Conservation (phyloP, 208 protist genomes). For the Angomonas deanei region DNA sequence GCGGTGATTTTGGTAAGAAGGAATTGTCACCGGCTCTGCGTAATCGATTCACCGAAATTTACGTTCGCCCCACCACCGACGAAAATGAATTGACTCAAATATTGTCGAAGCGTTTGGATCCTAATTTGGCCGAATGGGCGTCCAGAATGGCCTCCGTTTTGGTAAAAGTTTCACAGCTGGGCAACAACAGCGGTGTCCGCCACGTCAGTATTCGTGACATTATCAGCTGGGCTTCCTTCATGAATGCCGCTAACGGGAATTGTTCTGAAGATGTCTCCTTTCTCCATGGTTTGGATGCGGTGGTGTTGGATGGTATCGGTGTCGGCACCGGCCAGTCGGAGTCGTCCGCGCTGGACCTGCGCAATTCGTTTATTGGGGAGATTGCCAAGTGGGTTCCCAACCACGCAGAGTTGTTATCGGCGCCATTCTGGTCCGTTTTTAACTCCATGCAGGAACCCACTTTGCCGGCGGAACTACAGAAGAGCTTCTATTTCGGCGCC, state of each 20-base stretch:
- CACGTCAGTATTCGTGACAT: conserved; percentile 95
- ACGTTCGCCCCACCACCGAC: conserved; percentile 92
- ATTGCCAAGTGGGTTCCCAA: conserved; percentile 3
- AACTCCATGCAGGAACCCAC: conserved; percentile 68
- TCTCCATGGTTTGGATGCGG: conserved; percentile 94
- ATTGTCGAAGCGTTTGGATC: conserved; percentile 71
- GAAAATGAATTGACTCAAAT: conserved; percentile 92
- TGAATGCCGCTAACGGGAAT: conserved; percentile 77
- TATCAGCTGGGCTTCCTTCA: conserved; percentile 94
- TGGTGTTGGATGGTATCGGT: conserved; percentile 95
- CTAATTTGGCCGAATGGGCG: conserved; percentile 48
- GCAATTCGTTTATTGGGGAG: conserved; percentile 9
- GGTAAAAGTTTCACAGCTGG: conserved; percentile 42
- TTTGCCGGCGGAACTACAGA: conserved; percentile 58
- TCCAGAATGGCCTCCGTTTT: conserved; percentile 72
- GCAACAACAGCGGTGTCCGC: conserved; percentile 35
- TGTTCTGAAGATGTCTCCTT: conserved; percentile 77
- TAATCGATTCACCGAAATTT: conserved; percentile 99
- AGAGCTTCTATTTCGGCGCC: conserved; percentile 91
- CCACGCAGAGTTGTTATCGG: conserved; percentile 12
- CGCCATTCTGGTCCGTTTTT: conserved; percentile 71
- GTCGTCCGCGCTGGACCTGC: conserved; percentile 17
- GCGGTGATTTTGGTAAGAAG: conserved; percentile 99
- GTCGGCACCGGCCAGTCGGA: conserved; percentile 78
- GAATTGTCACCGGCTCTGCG: conserved; percentile 99